Evolutionary conservation across 228 moss, liverwort and hornwort species (phyloP), one percentile per base, ranked within the genome.

Genomic region (Sphagnum fallax): DNA sequence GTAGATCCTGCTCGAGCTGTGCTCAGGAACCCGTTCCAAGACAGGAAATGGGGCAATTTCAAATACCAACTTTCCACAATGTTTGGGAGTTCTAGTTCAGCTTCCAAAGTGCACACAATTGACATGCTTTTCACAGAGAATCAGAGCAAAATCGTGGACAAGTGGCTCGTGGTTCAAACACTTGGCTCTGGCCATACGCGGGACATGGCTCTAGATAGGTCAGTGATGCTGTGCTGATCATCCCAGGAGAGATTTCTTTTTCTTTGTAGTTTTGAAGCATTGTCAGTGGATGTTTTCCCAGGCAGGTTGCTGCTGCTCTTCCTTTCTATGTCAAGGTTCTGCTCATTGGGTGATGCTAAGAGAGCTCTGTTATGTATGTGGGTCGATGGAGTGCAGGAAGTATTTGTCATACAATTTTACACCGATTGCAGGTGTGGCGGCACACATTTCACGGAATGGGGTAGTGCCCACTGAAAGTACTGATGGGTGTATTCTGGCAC

Each of bases 131-230:
- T 93, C 13, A 84, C 88, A 64, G 90, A 93, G 74, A 87, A 88
- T 74, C 88, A 88, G 60, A 77, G 75, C 18, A 80, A 88, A 81
- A 73, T 81, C 5, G 82, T 93, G 32, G 92, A 93, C 70, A 93
- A 90, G 72, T 93, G 90, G 90, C 88, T 93, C 70, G 88, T 93
- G 59, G 90, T 93, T 50, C 92, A 93, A 73, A 84, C 84, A 61
- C 78, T 93, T 68, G 92, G 88, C 60, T 93, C 90, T 50, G 92
- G 90, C 66, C 92, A 87, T 76, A 88, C 92, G 7, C 88, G 92
- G 61, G 90, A 93, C 75, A 93, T 93, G 78, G 92, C 92, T 32
- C 77, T 93, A 72, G 92, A 93, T 79, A 93, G 92, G 92, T 93
- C 76, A 32, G 32, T 32, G 2, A 32, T 32, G 32, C 32, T 32